phyloP scores from a whole-genome alignment of 2,329 filamentous ascomycete genomes.

The Ceratocystis lukuohia region DNA sequence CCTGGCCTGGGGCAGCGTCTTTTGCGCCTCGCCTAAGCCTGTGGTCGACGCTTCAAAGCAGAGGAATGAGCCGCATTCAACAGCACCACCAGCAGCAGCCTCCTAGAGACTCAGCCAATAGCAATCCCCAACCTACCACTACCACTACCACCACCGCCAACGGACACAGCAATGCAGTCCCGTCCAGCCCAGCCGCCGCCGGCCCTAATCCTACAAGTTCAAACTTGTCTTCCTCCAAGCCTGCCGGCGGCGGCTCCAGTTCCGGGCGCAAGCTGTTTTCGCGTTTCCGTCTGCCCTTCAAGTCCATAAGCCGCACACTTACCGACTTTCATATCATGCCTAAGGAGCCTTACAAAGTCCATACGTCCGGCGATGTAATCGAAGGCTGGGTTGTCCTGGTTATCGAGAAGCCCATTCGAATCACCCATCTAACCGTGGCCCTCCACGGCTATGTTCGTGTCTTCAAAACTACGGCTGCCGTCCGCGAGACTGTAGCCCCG shows the following conservation, averaged over 20 bases:
- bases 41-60: slow-evolving; percentile 12
- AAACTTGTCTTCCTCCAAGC: not conserved
- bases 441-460: slow-evolving; percentile 70
- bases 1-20: slow-evolving; percentile 19
- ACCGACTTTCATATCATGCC: slow-evolving; percentile 67
- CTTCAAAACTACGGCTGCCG: slow-evolving; percentile 53
- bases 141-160: not conserved
- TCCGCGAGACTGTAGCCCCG: slow-evolving; percentile 31
- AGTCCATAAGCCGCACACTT: slow-evolving; percentile 48
- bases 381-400: slow-evolving; percentile 59
- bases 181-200: not conserved
- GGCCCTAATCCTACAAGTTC: not conserved
- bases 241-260: not conserved
- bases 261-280: slow-evolving; percentile 32
- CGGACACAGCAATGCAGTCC: slow-evolving; percentile 6
- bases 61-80: slow-evolving; percentile 18
- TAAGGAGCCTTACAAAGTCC: slow-evolving; percentile 64
- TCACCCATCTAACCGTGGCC: slow-evolving; percentile 68
- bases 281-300: slow-evolving; percentile 37
- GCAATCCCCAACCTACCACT: not conserved
- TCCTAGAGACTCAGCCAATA: slow-evolving; percentile 14
- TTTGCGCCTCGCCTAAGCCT: slow-evolving; percentile 19
- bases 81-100: slow-evolving; percentile 16
- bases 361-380: slow-evolving; percentile 61
- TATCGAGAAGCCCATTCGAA: slow-evolving; percentile 58